Evolutionary conservation across 2,329 filamentous ascomycete species (phyloP).

Genomic region (Cytospora paraplurivora): DNA sequence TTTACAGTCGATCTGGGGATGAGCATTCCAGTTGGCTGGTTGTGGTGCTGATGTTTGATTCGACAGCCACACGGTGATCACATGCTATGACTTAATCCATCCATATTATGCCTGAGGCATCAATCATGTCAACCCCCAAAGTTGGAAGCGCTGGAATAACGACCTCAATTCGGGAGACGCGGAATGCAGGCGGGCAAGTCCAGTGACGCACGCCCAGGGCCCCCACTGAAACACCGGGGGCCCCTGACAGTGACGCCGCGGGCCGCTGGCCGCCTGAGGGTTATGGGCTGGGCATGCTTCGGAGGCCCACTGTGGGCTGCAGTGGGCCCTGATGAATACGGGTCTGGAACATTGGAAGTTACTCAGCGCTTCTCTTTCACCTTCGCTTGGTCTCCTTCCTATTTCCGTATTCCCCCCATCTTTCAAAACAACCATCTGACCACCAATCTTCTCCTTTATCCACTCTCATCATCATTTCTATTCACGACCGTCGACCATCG

Average conservation of each 20-base stretch:
- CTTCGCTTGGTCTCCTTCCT: not conserved
- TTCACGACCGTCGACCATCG: not conserved
- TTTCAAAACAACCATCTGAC: not conserved
- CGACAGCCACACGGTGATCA: not conserved
- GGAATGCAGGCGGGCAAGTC: not conserved
- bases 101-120: not conserved
- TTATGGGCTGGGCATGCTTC: not conserved
- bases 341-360: not conserved
- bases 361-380: not conserved
- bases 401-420: not conserved
- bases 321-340: not conserved
- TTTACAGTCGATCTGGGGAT: not conserved
- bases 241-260: not conserved
- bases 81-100: not conserved
- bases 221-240: not conserved
- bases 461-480: not conserved
- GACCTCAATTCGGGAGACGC: not conserved
- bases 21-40: too few species aligned
- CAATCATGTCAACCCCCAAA: not conserved
- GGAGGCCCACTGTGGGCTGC: not conserved
- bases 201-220: not conserved
- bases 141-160: not conserved
- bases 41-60: not conserved
- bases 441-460: not conserved
- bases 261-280: not conserved